phyloP scores from a whole-genome alignment of 2,329 filamentous ascomycete species.

The Penicillium sp. region DNA sequence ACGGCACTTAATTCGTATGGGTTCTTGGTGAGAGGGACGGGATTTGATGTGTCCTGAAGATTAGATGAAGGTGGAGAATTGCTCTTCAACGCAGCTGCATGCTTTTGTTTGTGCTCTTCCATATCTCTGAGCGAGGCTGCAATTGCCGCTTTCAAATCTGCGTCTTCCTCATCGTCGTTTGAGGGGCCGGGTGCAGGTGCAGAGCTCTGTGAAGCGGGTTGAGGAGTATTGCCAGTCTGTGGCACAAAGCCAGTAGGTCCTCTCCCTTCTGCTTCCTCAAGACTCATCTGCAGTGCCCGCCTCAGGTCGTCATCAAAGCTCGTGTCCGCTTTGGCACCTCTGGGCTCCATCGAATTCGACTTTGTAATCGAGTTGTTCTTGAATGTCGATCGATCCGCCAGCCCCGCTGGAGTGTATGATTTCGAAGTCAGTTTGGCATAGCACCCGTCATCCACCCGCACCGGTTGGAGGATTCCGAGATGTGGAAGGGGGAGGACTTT shows the following conservation, averaged over 20 bases:
- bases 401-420: constrained; percentile 38
- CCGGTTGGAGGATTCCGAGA: constrained; percentile 82
- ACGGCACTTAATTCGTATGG: constrained; percentile 91
- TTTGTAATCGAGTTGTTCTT: constrained; percentile 53
- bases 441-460: constrained; percentile 93
- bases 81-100: constrained; percentile 75
- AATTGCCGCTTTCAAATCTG: constrained; percentile 89
- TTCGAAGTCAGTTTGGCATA: constrained; percentile 83
- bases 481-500: constrained; percentile 86
- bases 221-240: constrained; percentile 46
- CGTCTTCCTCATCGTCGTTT: constrained; percentile 70
- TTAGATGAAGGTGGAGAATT: constrained; percentile 57
- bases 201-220: constrained; percentile 33
- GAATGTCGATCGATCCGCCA: constrained; percentile 36
- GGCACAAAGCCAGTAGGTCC: constrained; percentile 65
- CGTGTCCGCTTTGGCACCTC: constrained; percentile 79
- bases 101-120: constrained; percentile 94
- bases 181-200: constrained; percentile 34
- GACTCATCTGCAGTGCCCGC: constrained; percentile 87
- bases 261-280: constrained; percentile 82
- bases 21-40: constrained; percentile 64
- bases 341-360: constrained; percentile 79
- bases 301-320: constrained; percentile 94
- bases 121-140: constrained; percentile 92
- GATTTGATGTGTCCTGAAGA: constrained; percentile 44